Percentiles rank a stretch among this genome's conserved stretches.
phyloP scores from a whole-genome alignment of 2,329 filamentous ascomycete species.

The Curvularia hawaiiensis region DNA sequence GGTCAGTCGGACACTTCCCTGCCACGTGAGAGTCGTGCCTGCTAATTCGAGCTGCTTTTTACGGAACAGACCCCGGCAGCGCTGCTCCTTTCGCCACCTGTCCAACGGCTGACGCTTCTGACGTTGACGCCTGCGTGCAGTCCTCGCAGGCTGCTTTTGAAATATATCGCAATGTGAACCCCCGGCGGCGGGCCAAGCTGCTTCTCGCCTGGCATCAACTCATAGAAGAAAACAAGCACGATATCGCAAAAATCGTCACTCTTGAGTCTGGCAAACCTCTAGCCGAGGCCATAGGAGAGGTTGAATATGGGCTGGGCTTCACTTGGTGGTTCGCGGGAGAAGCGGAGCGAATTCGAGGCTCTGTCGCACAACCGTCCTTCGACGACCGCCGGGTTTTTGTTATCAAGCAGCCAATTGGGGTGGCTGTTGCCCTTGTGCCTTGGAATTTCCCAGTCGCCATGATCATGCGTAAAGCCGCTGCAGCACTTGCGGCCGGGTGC shows the following conservation, averaged over 20 bases:
- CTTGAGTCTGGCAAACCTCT: conserved; percentile 64
- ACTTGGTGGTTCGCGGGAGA: conserved; percentile 36
- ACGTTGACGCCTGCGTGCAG: conserved; percentile 5
- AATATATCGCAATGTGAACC: background rate
- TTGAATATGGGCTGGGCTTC: conserved; percentile 29
- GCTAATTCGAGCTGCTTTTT: background rate
- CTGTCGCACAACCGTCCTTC: conserved; percentile 66
- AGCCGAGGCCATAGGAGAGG: conserved; percentile 47
- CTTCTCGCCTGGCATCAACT: conserved; percentile 1
- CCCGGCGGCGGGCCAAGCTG: background rate
- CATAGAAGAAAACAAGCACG: conserved; percentile 1
- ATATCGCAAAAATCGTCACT: background rate
- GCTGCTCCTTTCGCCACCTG: background rate
- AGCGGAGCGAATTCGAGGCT: conserved; percentile 51
- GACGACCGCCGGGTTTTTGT: conserved; percentile 18
- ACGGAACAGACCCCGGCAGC: background rate
- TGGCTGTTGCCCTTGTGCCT: conserved; percentile 33
- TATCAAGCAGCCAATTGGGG: conserved; percentile 46
- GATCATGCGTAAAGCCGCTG: conserved; percentile 57
- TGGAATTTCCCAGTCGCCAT: conserved; percentile 58
- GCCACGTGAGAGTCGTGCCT: background rate
- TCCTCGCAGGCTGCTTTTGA: conserved; percentile 3
- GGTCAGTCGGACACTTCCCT: background rate
- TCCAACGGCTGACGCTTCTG: background rate
- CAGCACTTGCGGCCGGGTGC: conserved; percentile 60